Evolutionary conservation across 257 asterid genomes (phyloP).

Genomic region (Prunella vulgaris): DNA sequence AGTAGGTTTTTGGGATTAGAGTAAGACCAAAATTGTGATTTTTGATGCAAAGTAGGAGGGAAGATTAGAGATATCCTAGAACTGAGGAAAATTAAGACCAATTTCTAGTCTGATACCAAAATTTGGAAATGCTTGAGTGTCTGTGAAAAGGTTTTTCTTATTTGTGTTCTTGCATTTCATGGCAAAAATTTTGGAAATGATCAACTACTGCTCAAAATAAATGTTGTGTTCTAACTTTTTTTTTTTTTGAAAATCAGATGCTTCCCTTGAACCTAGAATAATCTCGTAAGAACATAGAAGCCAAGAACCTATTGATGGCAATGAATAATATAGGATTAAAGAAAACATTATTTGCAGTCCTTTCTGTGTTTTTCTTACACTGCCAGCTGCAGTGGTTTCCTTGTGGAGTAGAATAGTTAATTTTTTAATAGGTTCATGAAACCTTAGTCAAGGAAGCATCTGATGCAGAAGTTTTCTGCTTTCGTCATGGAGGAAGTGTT

Average conservation of each 20-base stretch:
- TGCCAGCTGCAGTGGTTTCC: neutral
- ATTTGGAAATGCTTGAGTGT: neutral
- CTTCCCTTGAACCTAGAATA: neutral
- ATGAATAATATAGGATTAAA: neutral
- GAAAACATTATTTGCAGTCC: neutral
- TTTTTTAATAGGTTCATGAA: neutral
- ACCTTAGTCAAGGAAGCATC: conserved; percentile 7
- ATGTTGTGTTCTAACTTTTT: neutral
- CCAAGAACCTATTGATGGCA: conserved; percentile 12
- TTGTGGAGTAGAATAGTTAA: neutral
- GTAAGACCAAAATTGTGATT: neutral
- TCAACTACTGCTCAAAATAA: neutral
- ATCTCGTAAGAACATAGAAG: conserved; percentile 14
- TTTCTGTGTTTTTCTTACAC: neutral
- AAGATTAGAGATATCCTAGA: neutral
- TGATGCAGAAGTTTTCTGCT: neutral
- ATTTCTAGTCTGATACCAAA: neutral
- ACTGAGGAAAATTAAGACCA: neutral
- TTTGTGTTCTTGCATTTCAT: neutral
- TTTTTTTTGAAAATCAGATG: neutral
- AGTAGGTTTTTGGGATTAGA: neutral
- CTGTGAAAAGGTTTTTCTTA: neutral
- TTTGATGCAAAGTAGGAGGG: conserved; percentile 1
- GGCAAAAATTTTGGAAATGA: neutral
- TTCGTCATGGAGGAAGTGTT: neutral